These are phyloP conservation scores for Rubus idaeus DNA, from an alignment of 306 rosid species.

Conservation along the genomic window DNA sequence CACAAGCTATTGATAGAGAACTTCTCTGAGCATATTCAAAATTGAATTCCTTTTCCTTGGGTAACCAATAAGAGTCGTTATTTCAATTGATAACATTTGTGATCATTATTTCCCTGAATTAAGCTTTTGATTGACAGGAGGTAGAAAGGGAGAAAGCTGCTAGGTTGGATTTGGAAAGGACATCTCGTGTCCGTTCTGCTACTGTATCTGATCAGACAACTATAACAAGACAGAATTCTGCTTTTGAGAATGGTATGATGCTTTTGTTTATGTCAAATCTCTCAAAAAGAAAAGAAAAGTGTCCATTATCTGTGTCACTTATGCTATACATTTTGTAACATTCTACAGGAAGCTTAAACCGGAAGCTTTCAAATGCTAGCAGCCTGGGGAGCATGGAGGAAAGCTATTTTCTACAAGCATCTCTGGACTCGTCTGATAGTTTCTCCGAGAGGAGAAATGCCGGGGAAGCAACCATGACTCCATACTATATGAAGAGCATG, in stretches of 20 bases:
- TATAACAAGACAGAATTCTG: conserved; percentile 50
- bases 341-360: conserved; percentile 68
- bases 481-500: conserved; percentile 96
- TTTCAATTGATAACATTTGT: not conserved
- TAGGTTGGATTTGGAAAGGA: conserved; percentile 83
- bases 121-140: conserved; percentile 56
- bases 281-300: not conserved
- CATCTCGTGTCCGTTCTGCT: conserved; percentile 46
- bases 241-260: conserved; percentile 77
- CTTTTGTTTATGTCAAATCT: conserved; percentile 26
- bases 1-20: not conserved
- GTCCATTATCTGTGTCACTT: conserved; percentile 15
- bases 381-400: conserved; percentile 95
- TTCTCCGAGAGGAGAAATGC: conserved; percentile 67
- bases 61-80: not conserved
- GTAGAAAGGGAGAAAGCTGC: conserved; percentile 92
- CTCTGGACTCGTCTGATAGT: conserved; percentile 80
- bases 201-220: conserved; percentile 59
- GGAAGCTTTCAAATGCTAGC: conserved; percentile 80
- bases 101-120: conserved; percentile 26
- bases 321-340: conserved; percentile 19
- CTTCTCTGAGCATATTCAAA: conserved; percentile 12
- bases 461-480: conserved; percentile 72
- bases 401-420: conserved; percentile 95
- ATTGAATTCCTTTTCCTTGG: not conserved